Conservation (phyloP, 192 early-diverging fungal genomes). For the Mortierella antarctica region DNA sequence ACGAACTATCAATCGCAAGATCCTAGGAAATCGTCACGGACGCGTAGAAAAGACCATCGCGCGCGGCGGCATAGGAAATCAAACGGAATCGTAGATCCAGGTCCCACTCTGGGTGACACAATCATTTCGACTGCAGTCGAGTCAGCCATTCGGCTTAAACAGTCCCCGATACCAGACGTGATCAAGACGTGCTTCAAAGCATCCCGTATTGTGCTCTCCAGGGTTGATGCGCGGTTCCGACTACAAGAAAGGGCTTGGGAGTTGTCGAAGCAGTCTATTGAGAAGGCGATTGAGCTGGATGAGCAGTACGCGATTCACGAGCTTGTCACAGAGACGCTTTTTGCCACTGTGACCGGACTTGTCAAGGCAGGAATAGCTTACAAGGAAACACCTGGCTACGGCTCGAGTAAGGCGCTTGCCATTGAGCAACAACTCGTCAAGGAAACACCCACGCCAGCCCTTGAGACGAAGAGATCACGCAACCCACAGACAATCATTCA, state of each 20-base stretch:
- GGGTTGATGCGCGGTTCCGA: conserved; percentile 59
- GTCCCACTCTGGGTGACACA: conserved; percentile 24
- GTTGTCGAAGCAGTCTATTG: conserved; percentile 56
- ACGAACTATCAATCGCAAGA: neutral
- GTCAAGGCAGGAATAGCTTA: conserved; percentile 64
- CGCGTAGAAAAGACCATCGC: neutral
- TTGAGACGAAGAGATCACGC: neutral
- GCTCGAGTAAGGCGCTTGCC: neutral
- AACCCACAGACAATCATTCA: conserved; percentile 14
- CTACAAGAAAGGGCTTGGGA: conserved; percentile 61
- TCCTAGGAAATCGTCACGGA: neutral
- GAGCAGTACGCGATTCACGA: conserved; percentile 64
- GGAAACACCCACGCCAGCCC: neutral
- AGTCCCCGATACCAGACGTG: conserved; percentile 65
- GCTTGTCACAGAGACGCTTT: conserved; percentile 56
- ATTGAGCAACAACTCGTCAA: neutral
- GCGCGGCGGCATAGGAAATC: neutral
- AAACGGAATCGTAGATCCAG: neutral
- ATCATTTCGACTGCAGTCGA: conserved; percentile 59
- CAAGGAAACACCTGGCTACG: conserved; percentile 58
- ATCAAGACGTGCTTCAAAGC: conserved; percentile 47
- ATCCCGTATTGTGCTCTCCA: conserved; percentile 24
- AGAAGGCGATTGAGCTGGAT: conserved; percentile 63
- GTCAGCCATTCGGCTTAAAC: conserved; percentile 63
- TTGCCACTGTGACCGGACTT: conserved; percentile 50